Base-by-base conservation (phyloP, 225 moss, liverwort and hornwort genomes). In the Polytrichum commune region DNA sequence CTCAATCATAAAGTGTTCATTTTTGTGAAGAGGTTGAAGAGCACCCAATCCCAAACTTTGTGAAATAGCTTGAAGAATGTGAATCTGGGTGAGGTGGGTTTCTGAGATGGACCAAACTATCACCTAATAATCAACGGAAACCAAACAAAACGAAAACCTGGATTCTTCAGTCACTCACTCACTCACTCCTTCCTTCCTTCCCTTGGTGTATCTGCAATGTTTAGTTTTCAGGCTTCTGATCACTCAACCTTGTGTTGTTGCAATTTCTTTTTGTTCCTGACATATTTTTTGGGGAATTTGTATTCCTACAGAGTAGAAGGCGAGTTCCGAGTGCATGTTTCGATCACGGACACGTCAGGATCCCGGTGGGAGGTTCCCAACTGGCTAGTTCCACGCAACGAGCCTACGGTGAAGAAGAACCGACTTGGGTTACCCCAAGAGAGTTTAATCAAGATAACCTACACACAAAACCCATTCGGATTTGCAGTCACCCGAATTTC, bases 381-480 rank as follows among this genome's bases (percentile, higher is more conserved):
- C 1, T 75, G 77, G 3, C 76, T 88, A 1, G 77, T 88, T 19
- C 68, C 87, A 4, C 87, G 87, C 68, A 74, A 84, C 68, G 79
- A 82, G 7, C 81, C 84, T 1, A 5, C 24, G 28, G 63, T 64
- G 27, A 77, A 65, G 25, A 66, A 27, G 5, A 69, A 53, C 56
- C 74, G 66, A 2, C 29, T 66, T 32, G 69, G 65, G 5, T 53
- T 83, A 2, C 84, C 87, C 0, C 79, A 79, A 18, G 77, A 84
- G 57, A 35, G 79, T 9, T 78, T 83, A 60, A 64, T 90, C 19
- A 70, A 79, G 68, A 75, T 98, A 55, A 77, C 83, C 19, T 91
- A 98, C 85, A 93, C 88, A 1, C 72, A 82, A 4, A 75, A 79
- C 60, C 97, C 97, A 0, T 98, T 98, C 63, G 92, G 94, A 2